Evolutionary conservation across 2,329 filamentous ascomycete species (phyloP), one percentile per base, ranked within the genome.

Genomic region (Aschersonia sp.): DNA sequence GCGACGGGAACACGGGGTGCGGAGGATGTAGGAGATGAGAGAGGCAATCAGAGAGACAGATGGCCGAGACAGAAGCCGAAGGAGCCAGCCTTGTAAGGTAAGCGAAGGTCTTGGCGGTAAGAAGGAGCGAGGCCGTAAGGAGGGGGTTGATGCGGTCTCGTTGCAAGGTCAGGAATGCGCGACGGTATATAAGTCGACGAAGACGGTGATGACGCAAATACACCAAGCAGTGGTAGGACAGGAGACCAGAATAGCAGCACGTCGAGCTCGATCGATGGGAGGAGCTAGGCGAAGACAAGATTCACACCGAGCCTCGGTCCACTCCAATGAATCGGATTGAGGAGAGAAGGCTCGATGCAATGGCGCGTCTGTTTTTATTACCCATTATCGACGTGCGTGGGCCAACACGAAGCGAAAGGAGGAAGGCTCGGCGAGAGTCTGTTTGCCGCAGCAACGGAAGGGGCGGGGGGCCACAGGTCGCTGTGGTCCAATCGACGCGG

Each of bases 371-470:
- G 46, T 46, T 50, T 48, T 50, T 29, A 44, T 46, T 30, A 11
- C 30, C 30, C 14, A 42, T 30, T 14, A 32, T 37, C 30, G 32
- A 30, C 9, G 11, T 29, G 11, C 22, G 32, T 14, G 12, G 42
- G 39, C 30, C 31, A 30, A 33, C n/a, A 35, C 43, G 44, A 40
- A 41, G 43, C 46, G 11, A 42, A 37, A 41, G 32, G 41, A 42
- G 45, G 12, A 22, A 7, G 7, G 11, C 40, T 7, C 40, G 14
- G 43, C 31, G 33, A 31, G 12, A 30, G 31, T 49, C 46, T 45
- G 43, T 57, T 56, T 57, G 51, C 55, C 53, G 51, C 49, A 55
- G 55, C 55, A 57, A 57, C 55, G 52, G 46, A 49, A 44, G 44
- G 46, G 46, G 44, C 45, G 42, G 42, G 22, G 31, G 35, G 35